Conservation (phyloP, 2,329 filamentous ascomycete genomes). For the Emmonsiellopsis sp. region DNA sequence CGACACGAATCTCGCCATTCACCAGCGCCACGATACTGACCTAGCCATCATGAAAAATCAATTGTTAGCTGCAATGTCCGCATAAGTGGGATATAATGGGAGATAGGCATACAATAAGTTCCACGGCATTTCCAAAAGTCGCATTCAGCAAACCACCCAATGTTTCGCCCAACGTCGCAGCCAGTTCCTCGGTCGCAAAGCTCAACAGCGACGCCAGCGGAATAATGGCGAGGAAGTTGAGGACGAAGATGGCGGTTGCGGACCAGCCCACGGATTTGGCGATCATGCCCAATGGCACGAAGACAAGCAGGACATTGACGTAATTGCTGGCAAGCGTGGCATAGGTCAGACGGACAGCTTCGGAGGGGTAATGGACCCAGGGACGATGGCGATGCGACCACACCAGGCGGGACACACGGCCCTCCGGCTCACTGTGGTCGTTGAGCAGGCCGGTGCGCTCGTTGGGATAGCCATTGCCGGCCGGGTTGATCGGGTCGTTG, state of each 20-base stretch:
- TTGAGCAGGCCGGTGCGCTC: slow-evolving; percentile 8
- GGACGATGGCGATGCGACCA: slow-evolving; percentile 24
- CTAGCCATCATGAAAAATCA: slow-evolving; percentile 33
- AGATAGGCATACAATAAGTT: slow-evolving; percentile 51
- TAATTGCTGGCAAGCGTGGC: slow-evolving; percentile 39
- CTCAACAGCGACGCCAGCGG: slow-evolving; percentile 53
- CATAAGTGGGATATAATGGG: background rate
- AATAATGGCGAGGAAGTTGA: slow-evolving; percentile 58
- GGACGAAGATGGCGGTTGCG: slow-evolving; percentile 49
- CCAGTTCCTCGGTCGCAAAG: slow-evolving; percentile 56
- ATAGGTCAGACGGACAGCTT: slow-evolving; percentile 33
- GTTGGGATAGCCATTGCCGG: slow-evolving; percentile 5
- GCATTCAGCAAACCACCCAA: slow-evolving; percentile 56
- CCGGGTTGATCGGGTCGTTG: background rate
- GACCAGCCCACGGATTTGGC: slow-evolving; percentile 52
- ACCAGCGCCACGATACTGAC: slow-evolving; percentile 85
- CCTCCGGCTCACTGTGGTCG: background rate
- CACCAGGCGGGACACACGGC: slow-evolving; percentile 1
- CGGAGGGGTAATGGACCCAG: slow-evolving; percentile 33
- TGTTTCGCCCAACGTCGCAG: slow-evolving; percentile 52
- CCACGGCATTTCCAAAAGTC: slow-evolving; percentile 58
- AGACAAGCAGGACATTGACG: slow-evolving; percentile 54
- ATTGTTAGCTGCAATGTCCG: background rate
- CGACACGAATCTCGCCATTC: slow-evolving; percentile 81
- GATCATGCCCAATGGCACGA: slow-evolving; percentile 56